A percentile compares a stretch with the other conserved stretches of the same genome.
These are phyloP conservation scores for Arthrinium phaeospermum DNA, from an alignment of 2,329 filamentous ascomycete genomes.

Conservation along the genomic window DNA sequence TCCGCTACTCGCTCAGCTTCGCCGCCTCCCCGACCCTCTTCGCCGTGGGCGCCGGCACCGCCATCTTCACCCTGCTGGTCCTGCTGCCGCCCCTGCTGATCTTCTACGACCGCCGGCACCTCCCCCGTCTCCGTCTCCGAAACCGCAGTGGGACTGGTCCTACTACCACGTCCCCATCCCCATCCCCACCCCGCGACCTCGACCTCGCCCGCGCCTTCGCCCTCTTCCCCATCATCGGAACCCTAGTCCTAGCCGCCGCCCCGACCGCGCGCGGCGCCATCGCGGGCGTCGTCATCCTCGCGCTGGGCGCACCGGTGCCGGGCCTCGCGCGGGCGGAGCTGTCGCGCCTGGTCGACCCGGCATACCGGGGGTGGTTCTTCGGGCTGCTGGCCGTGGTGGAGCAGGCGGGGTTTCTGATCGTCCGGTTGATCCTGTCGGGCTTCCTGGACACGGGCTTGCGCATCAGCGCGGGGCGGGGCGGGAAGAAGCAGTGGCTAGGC, in stretches of 20 bases:
- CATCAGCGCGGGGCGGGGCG: not conserved
- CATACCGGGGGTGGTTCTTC: conserved; percentile 16
- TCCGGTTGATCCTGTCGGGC: conserved; percentile 9
- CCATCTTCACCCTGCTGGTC: conserved; percentile 9
- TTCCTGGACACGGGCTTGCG: conserved; percentile 5
- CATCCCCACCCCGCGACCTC: conserved; percentile 2
- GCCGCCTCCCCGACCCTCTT: not conserved
- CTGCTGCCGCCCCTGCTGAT: conserved; percentile 7
- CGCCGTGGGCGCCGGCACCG: not conserved
- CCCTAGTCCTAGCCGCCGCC: not conserved
- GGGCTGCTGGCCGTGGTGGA: conserved; percentile 20
- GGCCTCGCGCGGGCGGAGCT: conserved; percentile 16
- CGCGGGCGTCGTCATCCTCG: conserved; percentile 16
- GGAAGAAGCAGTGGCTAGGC: not conserved
- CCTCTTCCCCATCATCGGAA: not conserved
- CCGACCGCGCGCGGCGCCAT: not conserved
- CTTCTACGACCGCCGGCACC: not conserved
- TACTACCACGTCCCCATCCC: not conserved
- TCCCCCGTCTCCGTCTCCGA: not conserved
- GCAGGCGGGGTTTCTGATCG: conserved; percentile 19
- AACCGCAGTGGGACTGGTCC: not conserved
- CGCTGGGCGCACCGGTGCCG: conserved; percentile 3
- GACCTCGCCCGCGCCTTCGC: not conserved
- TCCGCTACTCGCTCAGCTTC: not conserved
- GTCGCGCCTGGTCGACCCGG: conserved; percentile 10